A percentile compares a stretch with the other conserved stretches of the same genome.
Evolutionary conservation across 208 protist genomes (phyloP).

Genomic region (Vickermania spadyakhi): DNA sequence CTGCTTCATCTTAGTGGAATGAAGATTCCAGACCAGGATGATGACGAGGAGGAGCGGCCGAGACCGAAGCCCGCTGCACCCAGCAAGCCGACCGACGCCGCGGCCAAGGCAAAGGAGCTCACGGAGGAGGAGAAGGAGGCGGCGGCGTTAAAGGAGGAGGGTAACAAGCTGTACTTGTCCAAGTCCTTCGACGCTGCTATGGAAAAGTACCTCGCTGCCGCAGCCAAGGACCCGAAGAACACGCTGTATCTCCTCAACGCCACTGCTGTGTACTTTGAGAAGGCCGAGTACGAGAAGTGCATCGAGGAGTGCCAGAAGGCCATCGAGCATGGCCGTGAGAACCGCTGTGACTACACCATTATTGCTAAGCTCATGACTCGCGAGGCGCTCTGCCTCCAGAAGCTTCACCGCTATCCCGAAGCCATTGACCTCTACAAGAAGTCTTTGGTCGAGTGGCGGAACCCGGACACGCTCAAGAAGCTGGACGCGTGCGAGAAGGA

Average conservation of each 20-base stretch:
- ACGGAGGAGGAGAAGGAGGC: slow-evolving; percentile 56
- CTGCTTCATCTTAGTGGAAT: slow-evolving; percentile 77
- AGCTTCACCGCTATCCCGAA: slow-evolving; percentile 73
- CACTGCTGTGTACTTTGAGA: slow-evolving; percentile 93
- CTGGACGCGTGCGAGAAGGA: slow-evolving; percentile 86
- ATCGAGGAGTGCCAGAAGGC: slow-evolving; percentile 86
- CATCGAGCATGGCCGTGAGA: slow-evolving; percentile 76
- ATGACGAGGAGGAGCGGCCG: slow-evolving; percentile 45
- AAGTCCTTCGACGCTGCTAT: slow-evolving; percentile 92
- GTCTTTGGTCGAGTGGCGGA: slow-evolving; percentile 90
- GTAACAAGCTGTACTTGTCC: slow-evolving; percentile 93
- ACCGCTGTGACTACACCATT: slow-evolving; percentile 90
- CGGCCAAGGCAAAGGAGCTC: slow-evolving; percentile 22
- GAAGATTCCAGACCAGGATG: slow-evolving; percentile 44
- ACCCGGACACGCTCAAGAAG: slow-evolving; percentile 87
- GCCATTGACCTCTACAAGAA: slow-evolving; percentile 87
- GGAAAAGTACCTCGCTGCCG: slow-evolving; percentile 78
- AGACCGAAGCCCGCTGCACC: slow-evolving; percentile 18
- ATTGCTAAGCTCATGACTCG: slow-evolving; percentile 89
- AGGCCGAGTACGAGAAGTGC: slow-evolving; percentile 89
- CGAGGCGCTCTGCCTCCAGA: slow-evolving; percentile 82
- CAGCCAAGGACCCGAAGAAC: slow-evolving; percentile 79
- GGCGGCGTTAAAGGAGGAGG: slow-evolving; percentile 83
- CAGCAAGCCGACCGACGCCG: slow-evolving; percentile 6
- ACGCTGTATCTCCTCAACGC: slow-evolving; percentile 85